Evolutionary conservation across 2,329 filamentous ascomycete genomes (phyloP).

Genomic region (Trichoderma atroviride): DNA sequence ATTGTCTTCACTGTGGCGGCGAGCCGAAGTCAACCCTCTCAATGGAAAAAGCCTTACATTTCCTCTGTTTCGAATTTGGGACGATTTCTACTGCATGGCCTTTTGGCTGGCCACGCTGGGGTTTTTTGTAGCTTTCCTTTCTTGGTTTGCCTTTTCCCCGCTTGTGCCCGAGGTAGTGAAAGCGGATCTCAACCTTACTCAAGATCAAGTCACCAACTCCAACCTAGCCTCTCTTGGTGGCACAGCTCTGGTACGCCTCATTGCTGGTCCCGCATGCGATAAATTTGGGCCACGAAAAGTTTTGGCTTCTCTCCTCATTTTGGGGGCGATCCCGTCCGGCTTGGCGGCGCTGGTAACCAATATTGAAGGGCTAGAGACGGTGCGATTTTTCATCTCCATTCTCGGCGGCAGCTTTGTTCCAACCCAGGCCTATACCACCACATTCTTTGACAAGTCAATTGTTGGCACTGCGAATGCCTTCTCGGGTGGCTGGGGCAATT

Average conservation of each 20-base stretch:
- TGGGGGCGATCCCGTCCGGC: constrained; percentile 78
- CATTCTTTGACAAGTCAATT: constrained; percentile 90
- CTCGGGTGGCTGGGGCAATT: constrained; percentile 82
- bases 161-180: constrained; percentile 77
- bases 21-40: constrained; percentile 6
- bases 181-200: constrained; percentile 71
- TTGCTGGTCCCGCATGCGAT: constrained; percentile 85
- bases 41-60: constrained; percentile 17
- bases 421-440: constrained; percentile 90
- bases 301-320: constrained; percentile 75
- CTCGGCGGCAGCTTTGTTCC: constrained; percentile 79
- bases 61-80: neutral
- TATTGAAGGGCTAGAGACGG: constrained; percentile 63
- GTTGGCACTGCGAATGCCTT: constrained; percentile 87
- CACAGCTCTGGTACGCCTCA: constrained; percentile 72
- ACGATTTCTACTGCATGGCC: neutral
- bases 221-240: constrained; percentile 80
- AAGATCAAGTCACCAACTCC: constrained; percentile 78
- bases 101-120: constrained; percentile 10
- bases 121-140: constrained; percentile 15
- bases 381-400: constrained; percentile 80
- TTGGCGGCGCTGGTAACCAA: constrained; percentile 76
- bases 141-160: constrained; percentile 79
- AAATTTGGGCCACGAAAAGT: constrained; percentile 78
- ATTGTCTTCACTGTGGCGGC: neutral